Evolutionary conservation across 345 rosid genomes (phyloP), one percentile per base, ranked within the genome.

Genomic region (Cardamine resedifolia): DNA sequence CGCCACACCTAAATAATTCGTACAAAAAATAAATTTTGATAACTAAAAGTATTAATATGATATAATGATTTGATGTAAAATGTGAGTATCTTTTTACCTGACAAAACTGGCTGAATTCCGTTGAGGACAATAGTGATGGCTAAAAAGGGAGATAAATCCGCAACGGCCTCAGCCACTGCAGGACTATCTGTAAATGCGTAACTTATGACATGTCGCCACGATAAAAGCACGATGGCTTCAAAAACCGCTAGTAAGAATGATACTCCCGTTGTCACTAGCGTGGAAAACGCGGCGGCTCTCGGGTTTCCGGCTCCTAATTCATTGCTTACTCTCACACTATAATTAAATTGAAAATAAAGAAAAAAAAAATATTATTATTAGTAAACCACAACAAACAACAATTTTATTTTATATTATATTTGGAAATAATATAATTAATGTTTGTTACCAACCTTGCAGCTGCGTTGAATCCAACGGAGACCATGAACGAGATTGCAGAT

Each of bases 291-390:
- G 0, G 88, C 96, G 1, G 92, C 80, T 48, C 79, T 87, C 3
- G 92, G 90, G 71, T 89, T 83, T 15, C 85, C 90, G 1, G 92
- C 96, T 72, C 96, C 96, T 12, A 89, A 65, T 72, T 85, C 91
- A 62, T 89, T 89, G 80, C 96, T 77, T 6, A 87, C 87, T 30
- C 96, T 84, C 49, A 87, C 89, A 69, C 90, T 89, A 81, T 58
- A 60, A 2, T 4, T 55, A 49, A 10, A 18, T 23, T 20, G 8
- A 27, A 2, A n/a, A n/a, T n/a, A 1, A 38, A 38, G 55, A 7
- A 55, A 2, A 15, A 48, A 24, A 0, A 6, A 14, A 10, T 1
- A 5, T 24, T n/a, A 31, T 11, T 5, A 2, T 39, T 73, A 55
- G 21, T 14, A 33, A 45, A 48, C 10, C 6, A 68, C 10, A 16